Evolutionary conservation across 2,329 filamentous ascomycete genomes (phyloP).

Genomic region (Penicillium sp.): DNA sequence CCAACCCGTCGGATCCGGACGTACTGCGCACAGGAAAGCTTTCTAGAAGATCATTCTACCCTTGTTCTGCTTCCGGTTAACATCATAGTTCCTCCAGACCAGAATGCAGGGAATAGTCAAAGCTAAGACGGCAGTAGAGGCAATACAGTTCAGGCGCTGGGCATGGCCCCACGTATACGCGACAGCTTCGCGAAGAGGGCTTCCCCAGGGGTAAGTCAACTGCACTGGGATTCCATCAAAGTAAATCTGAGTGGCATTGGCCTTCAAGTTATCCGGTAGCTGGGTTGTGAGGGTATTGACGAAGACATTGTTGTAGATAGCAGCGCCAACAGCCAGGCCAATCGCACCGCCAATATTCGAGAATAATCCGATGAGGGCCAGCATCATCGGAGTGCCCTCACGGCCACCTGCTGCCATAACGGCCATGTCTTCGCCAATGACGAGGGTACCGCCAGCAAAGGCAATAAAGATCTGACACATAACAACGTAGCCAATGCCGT

Average conservation of each 20-base stretch:
- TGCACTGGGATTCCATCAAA: slow-evolving; percentile 29
- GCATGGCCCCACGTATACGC: slow-evolving; percentile 39
- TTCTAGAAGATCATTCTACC: slow-evolving; percentile 19
- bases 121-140: slow-evolving; percentile 34
- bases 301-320: slow-evolving; percentile 61
- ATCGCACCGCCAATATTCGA: slow-evolving; percentile 37
- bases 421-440: slow-evolving; percentile 57
- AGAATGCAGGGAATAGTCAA: slow-evolving; percentile 35
- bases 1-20: not conserved
- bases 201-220: slow-evolving; percentile 30
- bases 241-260: slow-evolving; percentile 26
- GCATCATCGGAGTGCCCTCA: slow-evolving; percentile 51
- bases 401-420: slow-evolving; percentile 57
- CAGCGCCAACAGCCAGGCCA: slow-evolving; percentile 30
- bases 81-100: slow-evolving; percentile 41
- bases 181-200: slow-evolving; percentile 32
- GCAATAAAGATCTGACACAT: slow-evolving; percentile 59
- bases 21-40: not conserved
- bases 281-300: slow-evolving; percentile 44
- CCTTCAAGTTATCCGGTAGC: slow-evolving; percentile 41
- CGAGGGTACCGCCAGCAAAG: slow-evolving; percentile 53
- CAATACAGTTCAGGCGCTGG: slow-evolving; percentile 38
- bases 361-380: slow-evolving; percentile 38
- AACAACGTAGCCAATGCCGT: slow-evolving; percentile 51
- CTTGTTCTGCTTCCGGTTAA: slow-evolving; percentile 42